These are phyloP conservation scores for Sphenostylis stenocarpa DNA, from an alignment of 306 rosid genomes.

Conservation along the genomic window DNA sequence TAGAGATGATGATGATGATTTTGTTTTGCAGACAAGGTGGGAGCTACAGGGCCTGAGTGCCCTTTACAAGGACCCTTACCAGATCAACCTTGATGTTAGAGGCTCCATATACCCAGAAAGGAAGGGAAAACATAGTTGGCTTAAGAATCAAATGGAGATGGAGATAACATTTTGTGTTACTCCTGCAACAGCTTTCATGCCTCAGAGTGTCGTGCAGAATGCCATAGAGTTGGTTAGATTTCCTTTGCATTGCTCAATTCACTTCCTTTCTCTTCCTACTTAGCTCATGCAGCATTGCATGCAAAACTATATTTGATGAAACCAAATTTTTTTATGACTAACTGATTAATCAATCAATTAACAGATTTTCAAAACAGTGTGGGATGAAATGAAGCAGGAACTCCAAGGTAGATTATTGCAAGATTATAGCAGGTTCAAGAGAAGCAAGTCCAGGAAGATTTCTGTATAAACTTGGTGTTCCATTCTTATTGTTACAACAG, in stretches of 20 bases:
- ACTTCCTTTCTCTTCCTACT: background rate
- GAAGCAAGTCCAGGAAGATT: slow-evolving; percentile 29
- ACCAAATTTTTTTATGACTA: background rate
- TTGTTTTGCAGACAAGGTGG: slow-evolving; percentile 38
- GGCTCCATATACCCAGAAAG: slow-evolving; percentile 47
- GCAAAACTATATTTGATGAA: background rate
- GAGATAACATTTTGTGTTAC: slow-evolving; percentile 32
- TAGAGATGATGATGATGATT: background rate
- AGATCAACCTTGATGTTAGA: slow-evolving; percentile 10
- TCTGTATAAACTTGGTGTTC: slow-evolving; percentile 3
- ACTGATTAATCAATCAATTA: background rate
- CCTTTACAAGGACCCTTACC: slow-evolving; percentile 3
- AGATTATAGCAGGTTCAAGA: slow-evolving; percentile 53
- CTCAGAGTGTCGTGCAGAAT: slow-evolving; percentile 13
- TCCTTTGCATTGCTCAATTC: background rate
- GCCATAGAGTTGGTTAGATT: slow-evolving; percentile 35
- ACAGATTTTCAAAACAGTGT: slow-evolving; percentile 41
- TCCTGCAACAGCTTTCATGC: slow-evolving; percentile 38
- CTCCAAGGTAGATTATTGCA: slow-evolving; percentile 34
- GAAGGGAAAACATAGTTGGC: slow-evolving; percentile 36
- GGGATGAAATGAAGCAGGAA: slow-evolving; percentile 37
- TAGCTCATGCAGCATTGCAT: background rate
- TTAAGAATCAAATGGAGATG: slow-evolving; percentile 36
- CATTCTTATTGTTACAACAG: background rate
- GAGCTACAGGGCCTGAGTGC: slow-evolving; percentile 34